phyloP scores from a whole-genome alignment of 208 protist species.

The Leishmania martiniquensis region DNA sequence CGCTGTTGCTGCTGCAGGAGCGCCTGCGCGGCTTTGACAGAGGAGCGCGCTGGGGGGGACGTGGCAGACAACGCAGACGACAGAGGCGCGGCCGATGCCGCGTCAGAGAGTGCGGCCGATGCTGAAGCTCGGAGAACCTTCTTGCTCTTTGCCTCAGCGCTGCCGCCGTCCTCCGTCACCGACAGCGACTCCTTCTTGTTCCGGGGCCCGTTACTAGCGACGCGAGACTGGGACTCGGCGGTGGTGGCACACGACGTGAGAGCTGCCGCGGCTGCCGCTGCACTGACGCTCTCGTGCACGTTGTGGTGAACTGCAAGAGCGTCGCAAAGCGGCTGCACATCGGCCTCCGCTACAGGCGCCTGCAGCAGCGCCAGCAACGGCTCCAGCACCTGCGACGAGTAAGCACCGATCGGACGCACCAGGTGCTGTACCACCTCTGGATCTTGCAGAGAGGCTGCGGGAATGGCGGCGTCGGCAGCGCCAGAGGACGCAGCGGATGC shows the following conservation, averaged over 20 bases:
- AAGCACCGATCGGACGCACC: constrained; percentile 30
- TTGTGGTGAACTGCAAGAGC: constrained; percentile 9
- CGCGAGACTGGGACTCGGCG: constrained; percentile 4
- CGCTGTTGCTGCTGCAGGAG: constrained; percentile 4
- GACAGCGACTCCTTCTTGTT: constrained; percentile 10
- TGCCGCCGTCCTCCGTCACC: background rate
- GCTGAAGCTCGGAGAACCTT: background rate
- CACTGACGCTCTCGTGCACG: constrained; percentile 4
- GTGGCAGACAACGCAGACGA: background rate
- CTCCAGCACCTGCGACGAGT: constrained; percentile 23
- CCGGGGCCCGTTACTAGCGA: background rate
- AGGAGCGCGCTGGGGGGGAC: background rate
- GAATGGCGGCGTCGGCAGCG: background rate
- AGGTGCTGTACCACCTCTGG: constrained; percentile 37
- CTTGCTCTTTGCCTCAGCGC: constrained; percentile 9
- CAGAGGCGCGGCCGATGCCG: background rate
- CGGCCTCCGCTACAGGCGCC: constrained; percentile 4
- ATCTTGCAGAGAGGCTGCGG: constrained; percentile 23
- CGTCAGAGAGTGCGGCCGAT: background rate
- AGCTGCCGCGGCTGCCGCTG: constrained; percentile 1
- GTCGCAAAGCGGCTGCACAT: constrained; percentile 15
- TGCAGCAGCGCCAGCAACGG: constrained; percentile 21
- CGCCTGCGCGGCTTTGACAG: background rate
- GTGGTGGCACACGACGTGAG: background rate
- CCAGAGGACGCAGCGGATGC: background rate